Evolutionary conservation across 306 rosid species (phyloP).

Genomic region (Echinosophora koreensis): DNA sequence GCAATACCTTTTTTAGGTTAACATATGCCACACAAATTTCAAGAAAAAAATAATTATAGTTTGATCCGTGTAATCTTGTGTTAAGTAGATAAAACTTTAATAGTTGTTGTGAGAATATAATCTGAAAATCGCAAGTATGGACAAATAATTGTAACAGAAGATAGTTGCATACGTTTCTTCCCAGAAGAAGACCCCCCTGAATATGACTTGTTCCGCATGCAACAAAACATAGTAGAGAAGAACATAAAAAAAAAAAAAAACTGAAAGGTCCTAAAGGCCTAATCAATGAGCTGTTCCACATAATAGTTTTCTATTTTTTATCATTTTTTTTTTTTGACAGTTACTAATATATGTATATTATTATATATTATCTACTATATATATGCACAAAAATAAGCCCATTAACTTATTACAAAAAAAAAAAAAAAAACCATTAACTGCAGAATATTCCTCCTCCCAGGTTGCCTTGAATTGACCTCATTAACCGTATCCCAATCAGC

Average conservation of each 20-base stretch:
- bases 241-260: neutral
- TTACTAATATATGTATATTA: neutral
- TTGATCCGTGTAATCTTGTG: neutral
- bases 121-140: neutral
- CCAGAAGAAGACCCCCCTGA: slow-evolving; percentile 1
- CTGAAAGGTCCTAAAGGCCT: neutral
- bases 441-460: slow-evolving; percentile 34
- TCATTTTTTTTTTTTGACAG: too few relatives aligned
- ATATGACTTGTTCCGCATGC: slow-evolving; percentile 32
- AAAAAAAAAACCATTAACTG: neutral
- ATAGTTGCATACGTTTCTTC: neutral
- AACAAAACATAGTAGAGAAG: neutral
- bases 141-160: neutral
- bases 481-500: neutral
- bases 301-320: neutral
- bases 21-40: neutral
- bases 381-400: neutral
- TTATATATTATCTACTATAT: too few relatives aligned
- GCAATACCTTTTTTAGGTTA: too few relatives aligned
- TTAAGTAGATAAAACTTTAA: neutral
- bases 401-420: neutral
- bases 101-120: neutral
- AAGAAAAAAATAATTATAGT: neutral
- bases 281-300: slow-evolving; percentile 10
- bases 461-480: slow-evolving; percentile 24